These are phyloP conservation scores for Russula virescens DNA, from an alignment of 768 basidiomycete genomes.

Conservation along the genomic window DNA sequence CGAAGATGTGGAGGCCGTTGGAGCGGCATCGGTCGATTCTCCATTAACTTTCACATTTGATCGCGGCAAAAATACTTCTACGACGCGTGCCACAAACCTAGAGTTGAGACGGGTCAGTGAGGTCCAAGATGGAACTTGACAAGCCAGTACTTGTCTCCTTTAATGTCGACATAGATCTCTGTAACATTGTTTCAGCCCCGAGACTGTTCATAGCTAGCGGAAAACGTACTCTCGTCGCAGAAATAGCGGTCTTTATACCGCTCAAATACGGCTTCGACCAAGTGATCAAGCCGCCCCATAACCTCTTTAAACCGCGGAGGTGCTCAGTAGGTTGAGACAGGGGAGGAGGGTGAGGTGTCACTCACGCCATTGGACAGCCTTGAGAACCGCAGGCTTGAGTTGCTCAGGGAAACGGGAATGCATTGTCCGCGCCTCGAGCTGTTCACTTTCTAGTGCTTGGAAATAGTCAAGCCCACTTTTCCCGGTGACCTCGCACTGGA, in stretches of 20 bases:
- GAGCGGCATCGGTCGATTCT: conserved; percentile 19
- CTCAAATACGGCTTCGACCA: conserved; percentile 92
- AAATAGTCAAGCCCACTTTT: conserved; percentile 93
- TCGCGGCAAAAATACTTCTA: conserved; percentile 66
- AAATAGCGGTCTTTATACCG: conserved; percentile 97
- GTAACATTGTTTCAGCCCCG: conserved; percentile 8
- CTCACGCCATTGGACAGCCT: conserved; percentile 95
- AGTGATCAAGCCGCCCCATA: conserved; percentile 89
- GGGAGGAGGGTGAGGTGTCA: conserved; percentile 30
- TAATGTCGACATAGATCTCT: conserved; percentile 85
- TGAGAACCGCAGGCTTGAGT: conserved; percentile 87
- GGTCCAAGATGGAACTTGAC: conserved; percentile 16
- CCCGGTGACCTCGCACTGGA: conserved; percentile 96
- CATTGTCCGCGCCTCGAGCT: conserved; percentile 80
- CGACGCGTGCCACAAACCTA: conserved; percentile 79
- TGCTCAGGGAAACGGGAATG: conserved; percentile 90
- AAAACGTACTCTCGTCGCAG: conserved; percentile 71
- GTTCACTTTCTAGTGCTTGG: conserved; percentile 88
- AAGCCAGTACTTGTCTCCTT: conserved; percentile 75
- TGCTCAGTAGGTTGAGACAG: conserved; percentile 11
- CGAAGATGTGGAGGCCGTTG: conserved; percentile 37
- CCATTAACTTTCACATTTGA: conserved; percentile 14
- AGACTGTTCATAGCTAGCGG: conserved; percentile 14
- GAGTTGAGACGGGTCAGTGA: background rate
- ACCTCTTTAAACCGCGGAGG: conserved; percentile 59